Base-by-base conservation (phyloP, 768 basidiomycete genomes). In the Russula dissimulans region DNA sequence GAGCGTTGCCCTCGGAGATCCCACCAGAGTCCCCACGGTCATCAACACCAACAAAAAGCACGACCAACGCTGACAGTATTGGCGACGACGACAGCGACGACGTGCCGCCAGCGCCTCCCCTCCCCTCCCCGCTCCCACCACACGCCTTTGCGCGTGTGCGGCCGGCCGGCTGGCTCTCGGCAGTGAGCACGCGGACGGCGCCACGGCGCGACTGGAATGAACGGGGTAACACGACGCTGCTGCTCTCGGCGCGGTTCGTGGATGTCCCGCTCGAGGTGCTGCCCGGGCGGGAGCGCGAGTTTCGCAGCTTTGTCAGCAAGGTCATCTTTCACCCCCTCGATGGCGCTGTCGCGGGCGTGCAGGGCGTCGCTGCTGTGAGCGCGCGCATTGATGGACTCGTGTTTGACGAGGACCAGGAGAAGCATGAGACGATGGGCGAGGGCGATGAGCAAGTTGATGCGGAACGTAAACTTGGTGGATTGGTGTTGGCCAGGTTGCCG, bases 221-320 rank as follows among this genome's bases (percentile, higher is more conserved):
- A 41, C 78, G 72, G 7, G 79, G 80, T 18, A 86, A 84, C 5
- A 75, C 81, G 1, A 73, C 76, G 4, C 83, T 84, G 63, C 72
- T 74, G 0, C 81, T 93, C 11, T 77, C 79, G 0, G 87, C 91
- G 8, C 77, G 78, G 64, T 79, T 92, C 49, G 76, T 79, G 2
- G 86, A 91, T 65, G 84, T 89, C 11, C 89, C 90, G 12, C 72
- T 93, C 34, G 74, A 89, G 58, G 86, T 92, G 10, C 74, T 93
- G 0, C 88, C 89, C 0, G 89, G 90, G 6, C 79, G 91, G 45
- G 80, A 90, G 70, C 82, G 78, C 62, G 81, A 87, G 67, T 91
- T 93, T 63, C 83, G 85, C 61, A 76, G 78, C 56, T 93, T 93
- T 61, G 81, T 92, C 15, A 73, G 78, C 64, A 92, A 93, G 83